phyloP scores from a whole-genome alignment of 345 rosid species.

The Rubroshorea leprosula region DNA sequence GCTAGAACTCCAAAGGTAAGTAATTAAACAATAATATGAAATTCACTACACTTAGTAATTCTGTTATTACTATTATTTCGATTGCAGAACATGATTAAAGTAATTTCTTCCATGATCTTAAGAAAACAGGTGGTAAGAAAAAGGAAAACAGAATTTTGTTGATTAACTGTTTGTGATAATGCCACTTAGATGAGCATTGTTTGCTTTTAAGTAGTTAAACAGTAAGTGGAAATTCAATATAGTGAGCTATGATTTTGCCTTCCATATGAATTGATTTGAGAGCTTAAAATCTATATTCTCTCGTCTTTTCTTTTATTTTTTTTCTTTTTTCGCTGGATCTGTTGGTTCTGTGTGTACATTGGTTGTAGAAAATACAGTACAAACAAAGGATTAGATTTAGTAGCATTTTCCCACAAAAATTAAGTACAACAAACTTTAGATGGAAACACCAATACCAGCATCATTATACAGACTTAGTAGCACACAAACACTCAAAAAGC shows the following conservation, averaged over 20 bases:
- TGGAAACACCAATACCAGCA: no score
- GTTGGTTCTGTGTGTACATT: background rate
- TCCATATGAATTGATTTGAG: background rate
- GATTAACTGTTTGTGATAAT: no score
- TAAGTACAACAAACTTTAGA: conserved; percentile 14
- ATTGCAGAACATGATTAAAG: background rate
- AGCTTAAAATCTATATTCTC: background rate
- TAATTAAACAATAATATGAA: no score
- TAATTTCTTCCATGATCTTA: background rate
- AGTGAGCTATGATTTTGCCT: no score
- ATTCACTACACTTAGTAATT: background rate
- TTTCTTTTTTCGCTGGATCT: background rate
- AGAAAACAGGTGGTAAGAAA: background rate
- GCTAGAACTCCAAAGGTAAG: background rate
- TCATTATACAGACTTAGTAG: background rate
- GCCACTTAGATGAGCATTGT: no score
- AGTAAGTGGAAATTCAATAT: background rate
- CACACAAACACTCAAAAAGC: background rate
- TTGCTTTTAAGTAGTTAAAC: background rate
- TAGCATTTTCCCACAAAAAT: background rate
- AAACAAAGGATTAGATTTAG: background rate
- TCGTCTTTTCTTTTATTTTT: no score
- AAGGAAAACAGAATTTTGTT: background rate
- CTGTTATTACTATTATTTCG: background rate
- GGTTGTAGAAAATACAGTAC: no score